Base-by-base conservation (phyloP, 2,329 filamentous ascomycete species). In the Capronia epimyces region DNA sequence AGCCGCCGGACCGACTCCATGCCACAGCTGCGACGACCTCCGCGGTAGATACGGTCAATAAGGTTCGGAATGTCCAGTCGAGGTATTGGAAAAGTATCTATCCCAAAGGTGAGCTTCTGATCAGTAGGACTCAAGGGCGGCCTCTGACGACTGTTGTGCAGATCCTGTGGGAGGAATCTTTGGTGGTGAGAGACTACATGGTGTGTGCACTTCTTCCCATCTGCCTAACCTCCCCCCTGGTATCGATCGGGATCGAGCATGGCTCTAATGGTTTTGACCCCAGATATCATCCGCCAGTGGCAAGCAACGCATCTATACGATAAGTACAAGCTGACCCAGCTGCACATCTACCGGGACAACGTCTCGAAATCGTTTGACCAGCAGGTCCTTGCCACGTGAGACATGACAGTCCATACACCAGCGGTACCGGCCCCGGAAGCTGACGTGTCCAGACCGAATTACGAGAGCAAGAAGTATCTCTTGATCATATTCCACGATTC, bases 11-110 rank as follows among this genome's bases (percentile, higher is more conserved):
- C 50, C 74, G 79, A 45, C 66, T 83, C 12, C 67, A 67, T 43
- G 66, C 71, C 6, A 69, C 72, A 1, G 63, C 69, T 5, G 71
- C 79, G 1, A 77, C 78, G 0, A 67, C 70, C 7, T 65, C 69
- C 34, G 80, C 76, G n/a, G 71, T 82, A 1, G 70, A 75, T 25
- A 77, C 77, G 1, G 73, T 84, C 2, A 70, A 79, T 48, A 69
- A 75, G 21, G 82, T 85, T 5, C 74, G 78, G 53, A 71, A 72
- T 40, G 71, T 78, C 39, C 82, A 85, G 59, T 79, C 80, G 15
- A 73, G 69, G 18, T 93, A 87, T 67, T 98, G 93, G 93, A 81
- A 87, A 55, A 95, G 87, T 68, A 84, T 97, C 76, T 82, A 87
- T 53, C 84, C 87, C 2, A 83, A 81, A 63, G 71, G 75, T 57